Evolutionary conservation across 1,139 yeast species (phyloP).

Genomic region (Candida sojae): DNA sequence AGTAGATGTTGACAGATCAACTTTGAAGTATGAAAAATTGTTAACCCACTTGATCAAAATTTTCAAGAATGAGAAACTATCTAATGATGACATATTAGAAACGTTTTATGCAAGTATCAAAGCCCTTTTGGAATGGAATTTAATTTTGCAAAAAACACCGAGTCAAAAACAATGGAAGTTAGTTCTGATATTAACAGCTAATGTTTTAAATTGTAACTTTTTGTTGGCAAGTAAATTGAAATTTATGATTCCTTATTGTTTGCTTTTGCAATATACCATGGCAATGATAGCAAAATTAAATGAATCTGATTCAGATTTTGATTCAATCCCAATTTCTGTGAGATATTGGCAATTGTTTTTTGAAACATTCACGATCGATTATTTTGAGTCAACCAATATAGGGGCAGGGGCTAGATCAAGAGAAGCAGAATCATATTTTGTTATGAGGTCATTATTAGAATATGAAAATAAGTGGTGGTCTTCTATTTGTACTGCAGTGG

Average conservation of each 20-base stretch:
- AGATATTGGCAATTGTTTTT: constrained; percentile 17
- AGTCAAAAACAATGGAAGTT: constrained; percentile 18
- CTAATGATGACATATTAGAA: constrained; percentile 4
- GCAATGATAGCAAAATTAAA: constrained; percentile 10
- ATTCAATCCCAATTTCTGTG: neutral
- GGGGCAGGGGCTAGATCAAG: constrained; percentile 3
- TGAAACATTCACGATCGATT: constrained; percentile 10
- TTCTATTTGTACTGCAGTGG: constrained; percentile 5
- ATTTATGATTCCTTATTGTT: constrained; percentile 23
- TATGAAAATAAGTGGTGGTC: constrained; percentile 11
- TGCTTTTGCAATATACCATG: constrained; percentile 23
- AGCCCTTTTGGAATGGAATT: constrained; percentile 32
- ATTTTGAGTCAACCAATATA: constrained; percentile 9
- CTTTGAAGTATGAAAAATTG: constrained; percentile 17
- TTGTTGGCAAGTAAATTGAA: constrained; percentile 2
- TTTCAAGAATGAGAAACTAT: constrained; percentile 8
- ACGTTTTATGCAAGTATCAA: constrained; percentile 23
- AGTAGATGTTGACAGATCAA: constrained; percentile 25
- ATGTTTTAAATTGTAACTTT: constrained; percentile 4
- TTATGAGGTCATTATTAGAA: constrained; percentile 10
- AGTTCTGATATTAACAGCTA: constrained; percentile 8
- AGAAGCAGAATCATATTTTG: constrained; percentile 16
- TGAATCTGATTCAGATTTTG: neutral
- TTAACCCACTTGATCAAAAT: constrained; percentile 16
- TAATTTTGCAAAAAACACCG: constrained; percentile 32